These are phyloP conservation scores for Usnea hakonensis DNA, from an alignment of 495 filamentous ascomycete genomes.

Conservation along the genomic window DNA sequence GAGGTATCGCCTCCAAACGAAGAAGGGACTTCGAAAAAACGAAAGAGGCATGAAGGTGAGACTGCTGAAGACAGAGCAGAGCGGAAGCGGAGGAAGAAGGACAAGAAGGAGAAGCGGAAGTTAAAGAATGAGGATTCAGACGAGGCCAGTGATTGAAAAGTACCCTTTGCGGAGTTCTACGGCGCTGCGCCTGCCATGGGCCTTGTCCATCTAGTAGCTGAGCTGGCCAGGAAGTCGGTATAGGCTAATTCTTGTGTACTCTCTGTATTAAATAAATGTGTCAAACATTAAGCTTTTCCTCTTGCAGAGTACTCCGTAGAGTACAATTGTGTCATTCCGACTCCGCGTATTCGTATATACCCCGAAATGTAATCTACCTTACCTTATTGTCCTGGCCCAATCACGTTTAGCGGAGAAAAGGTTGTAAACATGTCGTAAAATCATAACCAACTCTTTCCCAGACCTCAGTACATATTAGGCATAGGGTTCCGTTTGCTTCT, in stretches of 20 bases:
- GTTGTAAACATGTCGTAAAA: no score
- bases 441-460: no score
- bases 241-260: background rate
- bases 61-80: constrained; percentile 68
- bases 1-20: constrained; percentile 3
- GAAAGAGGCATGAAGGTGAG: constrained; percentile 75
- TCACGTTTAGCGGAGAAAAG: no score
- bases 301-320: no score
- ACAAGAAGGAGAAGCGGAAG: constrained; percentile 36
- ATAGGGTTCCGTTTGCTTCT: no score
- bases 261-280: no score
- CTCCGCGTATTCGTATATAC: no score
- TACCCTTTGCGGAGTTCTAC: background rate
- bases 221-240: background rate
- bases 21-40: constrained; percentile 52
- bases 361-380: no score
- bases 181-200: background rate
- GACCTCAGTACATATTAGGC: no score
- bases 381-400: no score
- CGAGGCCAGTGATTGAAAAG: constrained; percentile 40
- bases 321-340: background rate
- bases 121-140: constrained; percentile 50
- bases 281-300: background rate
- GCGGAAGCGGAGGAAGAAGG: constrained; percentile 27
- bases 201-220: background rate